Percentiles rank a stretch among this genome's conserved stretches.
Conservation (phyloP, 345 rosid species). For the Garcia nutans region DNA sequence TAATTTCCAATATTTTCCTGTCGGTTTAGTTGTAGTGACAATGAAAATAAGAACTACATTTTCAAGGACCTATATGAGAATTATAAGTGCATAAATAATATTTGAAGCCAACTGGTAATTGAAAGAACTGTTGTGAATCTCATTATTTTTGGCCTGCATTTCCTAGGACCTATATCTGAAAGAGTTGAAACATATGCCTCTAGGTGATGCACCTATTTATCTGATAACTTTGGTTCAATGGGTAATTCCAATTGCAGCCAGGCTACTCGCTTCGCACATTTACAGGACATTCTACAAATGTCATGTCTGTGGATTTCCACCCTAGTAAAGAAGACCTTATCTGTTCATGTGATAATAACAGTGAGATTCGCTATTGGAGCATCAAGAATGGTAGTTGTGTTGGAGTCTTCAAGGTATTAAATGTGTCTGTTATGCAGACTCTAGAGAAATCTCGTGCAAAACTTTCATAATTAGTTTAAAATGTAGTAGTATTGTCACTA, state of each 20-base stretch:
- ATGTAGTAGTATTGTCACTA: not conserved
- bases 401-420: constrained; percentile 52
- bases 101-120: not conserved
- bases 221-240: not conserved
- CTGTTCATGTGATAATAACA: constrained; percentile 59
- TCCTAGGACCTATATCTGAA: not conserved
- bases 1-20: not conserved
- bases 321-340: constrained; percentile 63
- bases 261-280: constrained; percentile 53
- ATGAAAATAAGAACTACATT: not conserved
- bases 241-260: constrained; percentile 40
- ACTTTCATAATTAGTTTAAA: not conserved
- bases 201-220: not conserved
- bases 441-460: not conserved
- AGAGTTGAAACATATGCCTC: not conserved
- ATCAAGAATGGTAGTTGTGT: constrained; percentile 61
- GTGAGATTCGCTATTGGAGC: constrained; percentile 73
- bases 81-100: not conserved
- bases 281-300: constrained; percentile 58
- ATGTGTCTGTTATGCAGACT: constrained; percentile 4
- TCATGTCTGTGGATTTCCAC: constrained; percentile 69
- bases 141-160: not conserved
- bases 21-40: not conserved
- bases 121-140: not conserved
- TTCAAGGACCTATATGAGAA: too few relatives aligned